Base-by-base conservation (phyloP, 805 yeast species). In the Candida insectalens region DNA sequence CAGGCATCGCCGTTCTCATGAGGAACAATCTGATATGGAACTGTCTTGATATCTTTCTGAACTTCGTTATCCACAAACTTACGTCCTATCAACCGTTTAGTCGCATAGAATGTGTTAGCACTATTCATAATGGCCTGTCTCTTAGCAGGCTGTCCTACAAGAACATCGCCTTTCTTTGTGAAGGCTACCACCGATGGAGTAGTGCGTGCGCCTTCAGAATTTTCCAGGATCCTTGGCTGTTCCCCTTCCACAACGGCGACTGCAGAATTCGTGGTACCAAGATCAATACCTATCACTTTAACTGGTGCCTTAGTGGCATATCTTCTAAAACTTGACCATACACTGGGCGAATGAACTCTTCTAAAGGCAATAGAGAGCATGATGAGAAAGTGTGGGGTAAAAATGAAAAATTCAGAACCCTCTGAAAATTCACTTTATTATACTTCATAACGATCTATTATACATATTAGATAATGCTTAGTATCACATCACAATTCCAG, bases 121-220 rank as follows among this genome's bases (percentile, higher is more conserved):
- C 94, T 94, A 72, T 87, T 87, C 45, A 87, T 85, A 34, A 85
- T 88, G 40, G 95, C 94, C 66, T 87, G 96, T 57, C 96, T 83
- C 70, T 87, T 88, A 50, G 96, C 96, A 45, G 94, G 85, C 40
- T 79, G 83, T 63, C 96, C 96, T 41, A 87, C 95, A 40, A 87
- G 66, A 54, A 94, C 78, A 65, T 83, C 94, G 39, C 89, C 92
- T n/a, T 41, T 43, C 59, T 80, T 78, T 46, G 92, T 81, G 74
- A 87, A 87, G 35, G 96, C 96, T 39, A 87, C 96, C 29, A 87
- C 84, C 23, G 96, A 88, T 21, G 96, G 96, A 15, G 95, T 85
- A 33, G 94, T 78, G 49, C 85, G 69, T 32, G 73, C 67, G 58
- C 88, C 88, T 60, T 77, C 83, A 40, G 74, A 59, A 66, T 83